These are phyloP conservation scores for Trichophyton equinum DNA, from an alignment of 2,329 filamentous ascomycete genomes.

Conservation along the genomic window DNA sequence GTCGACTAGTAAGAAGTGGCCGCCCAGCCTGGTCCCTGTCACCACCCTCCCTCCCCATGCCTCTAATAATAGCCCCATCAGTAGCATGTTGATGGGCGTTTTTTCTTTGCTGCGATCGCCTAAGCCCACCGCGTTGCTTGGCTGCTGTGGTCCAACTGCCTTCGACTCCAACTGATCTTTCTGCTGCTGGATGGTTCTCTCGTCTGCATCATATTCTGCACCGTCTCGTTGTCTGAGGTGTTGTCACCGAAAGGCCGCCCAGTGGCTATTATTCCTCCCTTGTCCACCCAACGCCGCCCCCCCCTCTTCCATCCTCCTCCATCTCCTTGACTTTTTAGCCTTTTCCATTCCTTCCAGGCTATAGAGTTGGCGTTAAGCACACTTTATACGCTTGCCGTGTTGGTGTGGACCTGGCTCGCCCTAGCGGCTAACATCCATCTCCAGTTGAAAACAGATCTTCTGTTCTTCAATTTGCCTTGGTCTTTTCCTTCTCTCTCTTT, in stretches of 20 bases:
- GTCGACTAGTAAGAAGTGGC: slow-evolving; percentile 2
- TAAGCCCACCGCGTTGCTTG: not conserved
- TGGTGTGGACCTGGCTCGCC: slow-evolving; percentile 1
- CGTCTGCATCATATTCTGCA: not conserved
- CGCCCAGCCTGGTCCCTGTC: slow-evolving; percentile 11
- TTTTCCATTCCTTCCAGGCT: not conserved
- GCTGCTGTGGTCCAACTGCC: slow-evolving; percentile 2
- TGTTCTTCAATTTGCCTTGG: slow-evolving; percentile 7
- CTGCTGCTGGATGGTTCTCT: not conserved
- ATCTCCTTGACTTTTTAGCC: not conserved
- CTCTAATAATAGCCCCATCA: slow-evolving; percentile 6
- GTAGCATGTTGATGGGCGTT: not conserved
- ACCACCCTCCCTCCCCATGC: slow-evolving; percentile 7
- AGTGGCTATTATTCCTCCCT: not conserved
- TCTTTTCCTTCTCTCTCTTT: not conserved
- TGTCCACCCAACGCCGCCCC: not conserved
- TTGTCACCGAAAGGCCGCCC: not conserved
- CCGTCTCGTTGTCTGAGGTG: not conserved
- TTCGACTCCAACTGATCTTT: not conserved
- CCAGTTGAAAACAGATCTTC: slow-evolving; percentile 3
- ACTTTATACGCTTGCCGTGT: slow-evolving; percentile 1
- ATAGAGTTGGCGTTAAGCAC: slow-evolving; percentile 1
- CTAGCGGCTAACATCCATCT: slow-evolving; percentile 3
- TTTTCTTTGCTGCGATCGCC: slow-evolving; percentile 1
- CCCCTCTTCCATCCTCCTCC: not conserved